A percentile compares a stretch with the other conserved stretches of the same genome.
Conservation (phyloP, 2,329 filamentous ascomycete genomes). For the Talaromyces funiculosus region DNA sequence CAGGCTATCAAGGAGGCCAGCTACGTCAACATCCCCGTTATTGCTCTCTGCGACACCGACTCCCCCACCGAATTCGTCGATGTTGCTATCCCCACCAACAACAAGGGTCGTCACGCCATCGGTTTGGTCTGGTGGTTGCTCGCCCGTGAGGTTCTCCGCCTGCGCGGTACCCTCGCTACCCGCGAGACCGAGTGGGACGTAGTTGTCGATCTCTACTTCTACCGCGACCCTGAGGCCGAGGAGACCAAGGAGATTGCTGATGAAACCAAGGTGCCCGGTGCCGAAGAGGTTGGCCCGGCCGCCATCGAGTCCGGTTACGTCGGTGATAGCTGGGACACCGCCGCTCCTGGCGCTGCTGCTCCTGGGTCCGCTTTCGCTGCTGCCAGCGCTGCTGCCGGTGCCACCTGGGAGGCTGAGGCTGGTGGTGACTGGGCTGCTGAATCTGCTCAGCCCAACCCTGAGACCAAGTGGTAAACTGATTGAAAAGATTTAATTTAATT, state of each 20-base stretch:
- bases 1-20: conserved; percentile 99
- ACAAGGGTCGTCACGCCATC: conserved; percentile 99
- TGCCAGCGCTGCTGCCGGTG: conserved; percentile 64
- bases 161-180: conserved; percentile 92
- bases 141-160: conserved; percentile 97
- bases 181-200: conserved; percentile 98
- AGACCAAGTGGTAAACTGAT: conserved; percentile 37
- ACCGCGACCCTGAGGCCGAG: conserved; percentile 99
- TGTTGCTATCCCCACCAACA: conserved; percentile 99
- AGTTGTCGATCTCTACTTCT: conserved; percentile 99
- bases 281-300: conserved; percentile 74
- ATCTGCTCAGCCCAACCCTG: conserved; percentile 35
- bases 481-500: background rate
- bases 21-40: conserved; percentile 99
- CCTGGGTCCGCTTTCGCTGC: conserved; percentile 62
- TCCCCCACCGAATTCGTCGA: conserved; percentile 99
- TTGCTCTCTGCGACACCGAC: conserved; percentile 98
- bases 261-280: conserved; percentile 76
- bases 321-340: conserved; percentile 77
- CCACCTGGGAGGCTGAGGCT: conserved; percentile 56
- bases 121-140: conserved; percentile 99
- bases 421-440: conserved; percentile 50
- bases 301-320: conserved; percentile 75
- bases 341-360: conserved; percentile 56
- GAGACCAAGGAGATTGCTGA: conserved; percentile 89